phyloP scores from a whole-genome alignment of 2,329 filamentous ascomycete species.

The Colletotrichum sp. region DNA sequence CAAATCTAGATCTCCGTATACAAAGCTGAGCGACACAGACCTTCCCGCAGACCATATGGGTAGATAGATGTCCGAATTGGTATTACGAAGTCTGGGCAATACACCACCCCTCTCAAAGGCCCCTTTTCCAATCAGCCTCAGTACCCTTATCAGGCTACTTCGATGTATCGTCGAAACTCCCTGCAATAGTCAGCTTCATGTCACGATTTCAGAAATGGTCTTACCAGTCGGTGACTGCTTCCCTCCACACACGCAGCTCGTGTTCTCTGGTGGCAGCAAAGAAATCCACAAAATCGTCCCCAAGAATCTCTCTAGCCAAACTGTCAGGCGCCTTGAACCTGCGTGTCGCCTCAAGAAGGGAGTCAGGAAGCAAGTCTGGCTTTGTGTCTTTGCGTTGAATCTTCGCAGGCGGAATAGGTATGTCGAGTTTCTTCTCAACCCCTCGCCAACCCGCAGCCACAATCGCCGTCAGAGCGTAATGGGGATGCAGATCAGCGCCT shows the following conservation, averaged over 20 bases:
- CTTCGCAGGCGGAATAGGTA: slow-evolving; percentile 69
- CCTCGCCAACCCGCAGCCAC: background rate
- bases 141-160: background rate
- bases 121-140: background rate
- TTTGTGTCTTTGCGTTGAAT: background rate
- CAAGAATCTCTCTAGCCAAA: background rate
- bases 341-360: slow-evolving; percentile 66
- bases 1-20: background rate
- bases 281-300: slow-evolving; percentile 70
- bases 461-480: background rate
- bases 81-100: too few species aligned
- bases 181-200: background rate
- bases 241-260: slow-evolving; percentile 74
- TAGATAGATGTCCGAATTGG: background rate
- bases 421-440: slow-evolving; percentile 72
- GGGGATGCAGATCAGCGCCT: background rate
- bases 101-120: background rate
- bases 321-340: background rate
- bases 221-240: slow-evolving; percentile 80
- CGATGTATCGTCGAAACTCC: background rate
- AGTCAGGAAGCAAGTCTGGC: slow-evolving; percentile 62
- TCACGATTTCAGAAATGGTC: slow-evolving; percentile 25
- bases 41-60: background rate
- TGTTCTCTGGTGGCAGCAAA: slow-evolving; percentile 76
- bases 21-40: background rate